Evolutionary conservation across 352 stramenopile genomes (phyloP), one percentile per base, ranked within the genome.

Genomic region (Pythium apleroticum): DNA sequence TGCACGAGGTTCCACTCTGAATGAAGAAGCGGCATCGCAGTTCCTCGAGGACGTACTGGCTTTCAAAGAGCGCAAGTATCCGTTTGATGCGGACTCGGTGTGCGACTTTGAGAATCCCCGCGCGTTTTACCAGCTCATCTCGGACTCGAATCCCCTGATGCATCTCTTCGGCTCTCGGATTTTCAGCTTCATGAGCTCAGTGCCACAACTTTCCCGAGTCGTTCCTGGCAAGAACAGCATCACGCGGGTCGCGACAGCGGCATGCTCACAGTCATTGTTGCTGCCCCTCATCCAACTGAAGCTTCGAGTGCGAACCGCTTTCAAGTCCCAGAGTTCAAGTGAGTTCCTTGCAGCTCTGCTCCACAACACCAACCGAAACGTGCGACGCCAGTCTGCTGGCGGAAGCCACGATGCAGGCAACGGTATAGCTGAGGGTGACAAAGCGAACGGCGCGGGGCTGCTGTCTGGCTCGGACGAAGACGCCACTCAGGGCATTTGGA

Each of bases 21-120:
- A 73, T 61, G 80, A 92, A 62, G 81, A 90, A 53, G 71, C 73
- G n/a, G 65, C 60, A 15, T 73, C 76, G 3, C 80, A 90, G 20
- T 91, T 93, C 57, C 72, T 91, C 48, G 81, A 93, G 61, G 81
- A 90, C 48, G 66, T 93, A 20, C 53, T 91, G 45, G 74, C 84
- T 28, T 91, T 81, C 59, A 93, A 93, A 59, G 80, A 93, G 63
- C 78, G 73, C 27, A 90, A 90, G 61, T 85, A 89, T 63, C 84
- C 84, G 3, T 93, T 93, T 56, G 81, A 93, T 52, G 57, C 73
- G 0, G 80, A 91, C 33, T 87, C 78, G 1, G 77, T 86, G 61
- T 87, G 77, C 60, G 84, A 91, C n/a, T 90, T 90, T 49, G 84
- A 93, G 48, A 89, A 89, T 30, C 81, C 81, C 2, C 82, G 82